Conservation (phyloP, 768 basidiomycete genomes). For the Lactarius trivialis region DNA sequence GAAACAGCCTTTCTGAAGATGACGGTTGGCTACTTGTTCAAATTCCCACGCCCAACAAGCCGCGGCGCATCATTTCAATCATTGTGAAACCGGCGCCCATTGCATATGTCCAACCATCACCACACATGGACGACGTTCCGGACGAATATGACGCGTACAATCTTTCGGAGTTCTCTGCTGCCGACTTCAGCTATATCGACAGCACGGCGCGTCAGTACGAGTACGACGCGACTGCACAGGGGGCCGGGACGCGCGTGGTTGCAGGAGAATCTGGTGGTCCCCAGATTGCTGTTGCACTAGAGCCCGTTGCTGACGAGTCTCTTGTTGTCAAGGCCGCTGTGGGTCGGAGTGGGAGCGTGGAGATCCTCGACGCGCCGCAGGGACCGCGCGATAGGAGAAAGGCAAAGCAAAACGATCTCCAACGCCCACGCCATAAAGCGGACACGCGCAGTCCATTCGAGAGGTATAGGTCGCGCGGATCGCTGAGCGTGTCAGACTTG, state of each 20-base stretch:
- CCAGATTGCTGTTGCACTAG: conserved; percentile 13
- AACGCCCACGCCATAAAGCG: background rate
- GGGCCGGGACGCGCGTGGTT: background rate
- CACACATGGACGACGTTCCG: conserved; percentile 1
- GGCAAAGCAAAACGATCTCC: background rate
- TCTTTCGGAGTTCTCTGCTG: conserved; percentile 21
- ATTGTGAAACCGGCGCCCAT: background rate
- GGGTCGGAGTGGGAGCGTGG: background rate
- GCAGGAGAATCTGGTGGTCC: conserved; percentile 18
- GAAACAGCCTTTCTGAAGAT: background rate
- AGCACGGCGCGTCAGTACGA: conserved; percentile 1
- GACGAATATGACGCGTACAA: conserved; percentile 24
- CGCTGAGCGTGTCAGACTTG: conserved; percentile 21
- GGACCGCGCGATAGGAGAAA: background rate
- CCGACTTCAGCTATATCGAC: conserved; percentile 18
- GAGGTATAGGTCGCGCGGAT: background rate
- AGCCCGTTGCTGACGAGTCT: conserved; percentile 12
- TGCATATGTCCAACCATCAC: background rate
- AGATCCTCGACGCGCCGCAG: background rate
- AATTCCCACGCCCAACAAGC: background rate
- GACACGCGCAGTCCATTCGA: conserved; percentile 16
- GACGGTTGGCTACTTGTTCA: background rate
- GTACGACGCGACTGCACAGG: background rate
- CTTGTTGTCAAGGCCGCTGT: conserved; percentile 11
- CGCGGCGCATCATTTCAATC: too few species aligned